Conservation (phyloP, 768 basidiomycete species). For the Mycena vitilis region DNA sequence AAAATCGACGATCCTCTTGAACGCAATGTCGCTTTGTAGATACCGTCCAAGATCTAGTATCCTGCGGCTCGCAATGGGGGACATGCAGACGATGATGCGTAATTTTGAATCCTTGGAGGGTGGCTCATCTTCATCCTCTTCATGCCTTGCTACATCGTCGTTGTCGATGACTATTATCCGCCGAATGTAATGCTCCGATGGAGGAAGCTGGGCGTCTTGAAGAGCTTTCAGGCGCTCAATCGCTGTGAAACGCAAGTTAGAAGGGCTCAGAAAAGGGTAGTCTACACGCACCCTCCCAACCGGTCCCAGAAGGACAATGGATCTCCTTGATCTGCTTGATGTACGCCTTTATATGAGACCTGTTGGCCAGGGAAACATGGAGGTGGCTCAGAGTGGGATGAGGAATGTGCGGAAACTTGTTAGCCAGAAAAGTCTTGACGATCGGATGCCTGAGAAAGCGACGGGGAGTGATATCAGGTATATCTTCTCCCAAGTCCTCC, state of each 20-base stretch:
- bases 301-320: conserved; percentile 29
- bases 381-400: conserved; percentile 34
- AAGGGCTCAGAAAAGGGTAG: background rate
- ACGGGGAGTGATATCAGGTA: conserved; percentile 37
- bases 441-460: conserved; percentile 34
- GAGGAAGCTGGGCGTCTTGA: background rate
- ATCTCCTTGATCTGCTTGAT: conserved; percentile 25
- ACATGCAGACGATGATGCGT: conserved; percentile 43
- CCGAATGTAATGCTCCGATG: conserved; percentile 8
- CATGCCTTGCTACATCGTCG: conserved; percentile 8
- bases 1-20: conserved; percentile 37
- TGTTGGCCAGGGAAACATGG: conserved; percentile 39
- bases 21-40: conserved; percentile 38
- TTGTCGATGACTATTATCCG: conserved; percentile 21
- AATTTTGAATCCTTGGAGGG: conserved; percentile 4
- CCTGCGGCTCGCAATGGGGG: conserved; percentile 31
- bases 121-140: conserved; percentile 29
- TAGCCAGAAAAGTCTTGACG: conserved; percentile 15
- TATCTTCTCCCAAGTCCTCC: conserved; percentile 22
- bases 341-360: conserved; percentile 31
- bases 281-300: conserved; percentile 32
- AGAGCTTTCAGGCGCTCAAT: background rate
- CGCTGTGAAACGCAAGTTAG: background rate
- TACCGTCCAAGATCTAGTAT: conserved; percentile 31
- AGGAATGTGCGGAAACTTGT: conserved; percentile 20